Conservation (phyloP, 1,139 yeast species). For the Geotrichum bryndzae region DNA sequence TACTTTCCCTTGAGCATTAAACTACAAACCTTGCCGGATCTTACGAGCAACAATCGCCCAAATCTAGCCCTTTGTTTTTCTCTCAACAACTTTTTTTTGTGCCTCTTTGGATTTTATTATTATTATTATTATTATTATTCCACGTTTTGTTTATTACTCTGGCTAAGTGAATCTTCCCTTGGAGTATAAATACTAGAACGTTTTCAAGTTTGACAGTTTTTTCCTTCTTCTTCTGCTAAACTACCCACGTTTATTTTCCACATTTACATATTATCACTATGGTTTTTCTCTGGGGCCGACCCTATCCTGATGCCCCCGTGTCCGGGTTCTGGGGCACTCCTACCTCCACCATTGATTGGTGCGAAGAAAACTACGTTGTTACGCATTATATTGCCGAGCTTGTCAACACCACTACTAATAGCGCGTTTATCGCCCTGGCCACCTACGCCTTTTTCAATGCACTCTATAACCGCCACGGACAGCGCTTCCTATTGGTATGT, state of each 20-base stretch:
- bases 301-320: slow-evolving; percentile 30
- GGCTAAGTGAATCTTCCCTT: neutral
- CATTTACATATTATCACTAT: neutral
- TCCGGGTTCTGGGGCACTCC: slow-evolving; percentile 31
- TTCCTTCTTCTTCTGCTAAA: neutral
- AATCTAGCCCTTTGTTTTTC: too few relatives aligned
- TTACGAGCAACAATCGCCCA: too few relatives aligned
- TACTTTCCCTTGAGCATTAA: too few relatives aligned
- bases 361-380: slow-evolving; percentile 90
- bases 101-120: too few relatives aligned
- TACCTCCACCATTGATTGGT: slow-evolving; percentile 84
- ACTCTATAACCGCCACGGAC: slow-evolving; percentile 53
- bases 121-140: too few relatives aligned
- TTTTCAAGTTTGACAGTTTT: neutral
- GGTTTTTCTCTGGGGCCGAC: slow-evolving; percentile 23
- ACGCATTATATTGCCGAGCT: slow-evolving; percentile 82
- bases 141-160: neutral
- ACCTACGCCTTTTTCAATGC: slow-evolving; percentile 61
- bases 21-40: too few relatives aligned
- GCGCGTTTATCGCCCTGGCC: slow-evolving; percentile 62
- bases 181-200: neutral
- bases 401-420: slow-evolving; percentile 72
- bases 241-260: neutral
- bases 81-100: too few relatives aligned
- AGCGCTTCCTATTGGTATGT: slow-evolving; percentile 63